Evolutionary conservation across 306 rosid species (phyloP).

Genomic region (Lathyrus tuberosus): DNA sequence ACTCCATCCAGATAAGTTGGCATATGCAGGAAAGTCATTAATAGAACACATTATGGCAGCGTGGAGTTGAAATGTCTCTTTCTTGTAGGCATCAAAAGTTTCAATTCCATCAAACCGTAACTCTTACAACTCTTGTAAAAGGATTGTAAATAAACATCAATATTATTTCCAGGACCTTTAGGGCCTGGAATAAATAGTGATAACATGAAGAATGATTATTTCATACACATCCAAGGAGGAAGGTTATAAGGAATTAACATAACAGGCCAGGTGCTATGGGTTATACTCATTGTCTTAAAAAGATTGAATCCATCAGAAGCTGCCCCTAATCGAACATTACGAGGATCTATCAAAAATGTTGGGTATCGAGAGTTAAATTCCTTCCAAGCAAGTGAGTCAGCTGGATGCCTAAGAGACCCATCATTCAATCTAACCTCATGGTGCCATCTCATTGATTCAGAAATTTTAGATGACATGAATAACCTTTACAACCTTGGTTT

Average conservation of each 20-base stretch:
- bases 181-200: background rate
- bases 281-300: too few relatives aligned
- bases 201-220: slow-evolving; percentile 12
- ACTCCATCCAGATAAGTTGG: background rate
- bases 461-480: too few relatives aligned
- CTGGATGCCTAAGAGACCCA: background rate
- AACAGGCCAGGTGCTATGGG: too few relatives aligned
- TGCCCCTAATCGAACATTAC: too few relatives aligned
- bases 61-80: background rate
- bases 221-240: background rate
- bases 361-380: background rate
- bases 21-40: background rate
- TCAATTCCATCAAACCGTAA: background rate
- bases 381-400: background rate
- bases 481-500: too few relatives aligned
- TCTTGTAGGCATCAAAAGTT: slow-evolving; percentile 7
- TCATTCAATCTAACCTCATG: background rate
- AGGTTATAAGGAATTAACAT: too few relatives aligned
- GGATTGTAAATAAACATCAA: too few relatives aligned
- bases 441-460: too few relatives aligned
- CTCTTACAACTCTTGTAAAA: background rate
- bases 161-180: background rate
- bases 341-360: background rate
- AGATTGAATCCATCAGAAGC: too few relatives aligned
- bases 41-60: too few relatives aligned